Percentiles rank a stretch among this genome's conserved stretches.
phyloP scores from a whole-genome alignment of 805 yeast species.

The Saccharomycopsis sp. region DNA sequence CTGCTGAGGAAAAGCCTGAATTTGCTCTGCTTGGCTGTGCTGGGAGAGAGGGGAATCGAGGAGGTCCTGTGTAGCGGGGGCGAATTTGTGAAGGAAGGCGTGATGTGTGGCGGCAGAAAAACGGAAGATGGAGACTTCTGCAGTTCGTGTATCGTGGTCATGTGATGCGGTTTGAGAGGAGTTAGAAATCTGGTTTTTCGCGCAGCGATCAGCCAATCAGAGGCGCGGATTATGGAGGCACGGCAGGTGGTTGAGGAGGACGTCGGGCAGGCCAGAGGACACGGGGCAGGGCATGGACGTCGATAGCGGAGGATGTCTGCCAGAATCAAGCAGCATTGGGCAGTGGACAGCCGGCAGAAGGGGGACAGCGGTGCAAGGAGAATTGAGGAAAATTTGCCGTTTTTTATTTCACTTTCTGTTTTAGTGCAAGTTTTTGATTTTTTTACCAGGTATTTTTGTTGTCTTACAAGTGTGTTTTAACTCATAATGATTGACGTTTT shows the following conservation, averaged over 20 bases:
- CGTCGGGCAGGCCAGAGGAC: background rate
- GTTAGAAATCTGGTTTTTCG: background rate
- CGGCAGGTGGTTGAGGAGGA: background rate
- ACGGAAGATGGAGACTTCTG: background rate
- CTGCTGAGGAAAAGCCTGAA: background rate
- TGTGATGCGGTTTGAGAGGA: background rate
- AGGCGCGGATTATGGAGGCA: background rate
- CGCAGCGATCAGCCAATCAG: background rate
- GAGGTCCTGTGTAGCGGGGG: background rate
- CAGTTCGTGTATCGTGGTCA: background rate
- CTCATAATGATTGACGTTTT: constrained; percentile 1
- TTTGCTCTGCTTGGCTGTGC: background rate
- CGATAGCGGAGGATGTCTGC: background rate
- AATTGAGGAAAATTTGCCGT: background rate
- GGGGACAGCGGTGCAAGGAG: background rate
- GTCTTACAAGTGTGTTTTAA: background rate
- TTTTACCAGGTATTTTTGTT: constrained; percentile 1
- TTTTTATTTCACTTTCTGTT: constrained; percentile 1
- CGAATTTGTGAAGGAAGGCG: background rate
- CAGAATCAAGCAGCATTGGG: background rate
- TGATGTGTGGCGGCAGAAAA: background rate
- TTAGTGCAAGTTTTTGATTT: background rate
- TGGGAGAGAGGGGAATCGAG: background rate
- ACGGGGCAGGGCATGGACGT: too few species aligned
- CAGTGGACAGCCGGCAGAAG: background rate